Base-by-base conservation (phyloP, 768 basidiomycete species). In the Suillus brevipes region DNA sequence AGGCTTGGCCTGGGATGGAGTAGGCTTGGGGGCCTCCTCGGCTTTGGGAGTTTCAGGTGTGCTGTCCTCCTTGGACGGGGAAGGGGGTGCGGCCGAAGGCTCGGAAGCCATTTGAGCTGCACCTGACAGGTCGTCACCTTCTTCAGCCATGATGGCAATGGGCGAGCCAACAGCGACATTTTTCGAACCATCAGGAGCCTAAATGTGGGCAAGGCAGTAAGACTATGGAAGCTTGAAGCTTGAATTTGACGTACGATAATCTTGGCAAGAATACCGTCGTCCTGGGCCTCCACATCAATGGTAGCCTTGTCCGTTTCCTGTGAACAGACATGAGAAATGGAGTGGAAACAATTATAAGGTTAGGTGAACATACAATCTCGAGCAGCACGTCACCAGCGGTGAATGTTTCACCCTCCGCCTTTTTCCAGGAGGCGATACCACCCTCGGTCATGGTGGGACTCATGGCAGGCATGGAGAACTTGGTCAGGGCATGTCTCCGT, bases 291-390 rank as follows among this genome's bases (percentile, higher is more conserved):
- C 42, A 99, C 97, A 80, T 99, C 97, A 78, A 99, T 99, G 57
- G 95, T 96, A 25, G 97, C 97, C 85, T 99, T 99, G 89, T 99
- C 97, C 62, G 97, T 99, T 90, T 99, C 97, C 95, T 97, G 64
- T 67, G 16, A 56, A 65, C 40, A 50, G 66, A 43, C 62, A 64
- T 64, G 60, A 61, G 55, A 18, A 31, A 61, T 50, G 69, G 52
- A 67, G 60, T 31, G 65, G 60, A 59, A 42, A 49, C 60, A 59
- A 61, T 38, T 37, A 58, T 6, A 31, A 42, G 56, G 55, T 57
- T 62, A 53, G 47, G 45, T 38, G 31, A 63, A 80, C 88, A 73
- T 68, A 96, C 95, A 72, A 99, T 96, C 80, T 99, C 97, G 56
- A 99, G 88, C 65, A 99, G 80, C 67, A 99, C 95, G 73, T 99